Percentiles rank a stretch among this genome's conserved stretches.
Conservation (phyloP, 768 basidiomycete species). For the Suillus bovinus region DNA sequence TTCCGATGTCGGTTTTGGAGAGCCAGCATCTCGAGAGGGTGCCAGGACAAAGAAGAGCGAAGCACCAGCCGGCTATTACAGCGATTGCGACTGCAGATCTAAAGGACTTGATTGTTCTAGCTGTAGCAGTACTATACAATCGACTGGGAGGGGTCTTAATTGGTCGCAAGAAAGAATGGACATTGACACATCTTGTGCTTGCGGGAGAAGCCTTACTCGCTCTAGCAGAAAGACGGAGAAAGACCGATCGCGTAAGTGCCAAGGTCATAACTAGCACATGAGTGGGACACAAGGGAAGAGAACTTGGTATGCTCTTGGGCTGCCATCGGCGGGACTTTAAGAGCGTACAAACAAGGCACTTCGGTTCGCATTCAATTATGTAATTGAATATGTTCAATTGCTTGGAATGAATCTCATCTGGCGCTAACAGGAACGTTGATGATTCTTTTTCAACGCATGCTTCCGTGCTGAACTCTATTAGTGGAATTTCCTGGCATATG, state of each 20-base stretch:
- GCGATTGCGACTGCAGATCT: slow-evolving; percentile 7
- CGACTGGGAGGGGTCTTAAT: not conserved
- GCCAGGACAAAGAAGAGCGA: slow-evolving; percentile 11
- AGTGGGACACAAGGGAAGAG: not conserved
- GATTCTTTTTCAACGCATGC: too few relatives aligned
- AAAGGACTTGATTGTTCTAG: not conserved
- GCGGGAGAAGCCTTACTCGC: not conserved
- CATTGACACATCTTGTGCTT: slow-evolving; percentile 8
- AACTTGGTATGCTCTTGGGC: not conserved
- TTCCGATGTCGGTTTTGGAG: not conserved
- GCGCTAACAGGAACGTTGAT: too few relatives aligned
- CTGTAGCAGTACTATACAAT: slow-evolving; percentile 2
- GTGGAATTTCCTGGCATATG: too few relatives aligned
- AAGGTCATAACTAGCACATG: slow-evolving; percentile 14
- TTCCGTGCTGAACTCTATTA: too few relatives aligned
- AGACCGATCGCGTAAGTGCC: slow-evolving; percentile 11
- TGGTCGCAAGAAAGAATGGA: not conserved
- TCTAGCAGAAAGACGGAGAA: not conserved
- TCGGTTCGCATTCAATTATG: too few relatives aligned
- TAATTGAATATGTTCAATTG: too few relatives aligned
- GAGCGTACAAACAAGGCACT: too few relatives aligned
- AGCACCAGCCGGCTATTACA: slow-evolving; percentile 10
- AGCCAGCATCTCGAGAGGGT: not conserved
- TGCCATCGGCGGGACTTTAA: not conserved
- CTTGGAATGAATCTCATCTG: too few relatives aligned